Evolutionary conservation across 2,329 filamentous ascomycete species (phyloP), one percentile per base, ranked within the genome.

Genomic region (Massarina eburnea): DNA sequence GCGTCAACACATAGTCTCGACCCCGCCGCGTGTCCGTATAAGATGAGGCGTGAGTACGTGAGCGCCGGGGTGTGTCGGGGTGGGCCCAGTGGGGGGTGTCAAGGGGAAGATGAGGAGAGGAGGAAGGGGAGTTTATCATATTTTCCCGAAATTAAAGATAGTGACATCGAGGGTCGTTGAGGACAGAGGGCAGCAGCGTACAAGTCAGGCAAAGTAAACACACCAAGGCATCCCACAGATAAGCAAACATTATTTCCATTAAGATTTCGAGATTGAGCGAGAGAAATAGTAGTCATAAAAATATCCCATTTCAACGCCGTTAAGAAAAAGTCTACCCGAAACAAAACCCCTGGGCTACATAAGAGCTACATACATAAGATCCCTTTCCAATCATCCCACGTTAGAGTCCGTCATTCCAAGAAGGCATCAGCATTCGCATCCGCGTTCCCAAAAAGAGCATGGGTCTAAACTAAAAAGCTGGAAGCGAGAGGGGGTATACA

Each of bases 1-100:
- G 62, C 62, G 0, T 17, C 36, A 2, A 21, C 34, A 22, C 56
- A 65, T 34, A 40, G 41, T 26, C 41, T 63, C 26, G 42, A 49
- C 9, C 58, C 59, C 8, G 19, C 27, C 1, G 24, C 34, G 1
- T 67, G 63, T 52, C 61, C 63, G n/a, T 53, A 52, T 8, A 51
- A 61, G 18, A 66, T 61, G 60, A 55, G 53, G 37, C 38, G 54
- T 26, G 27, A 24, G 19, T 27, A 45, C 5, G 46, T 44, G 6
- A 41, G 29, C 0, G 21, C 27, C 2, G 42, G 19, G 9, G 8
- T 39, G 4, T 62, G 58, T 19, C 39, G 21, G 49, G 39, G 24
- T 59, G 58, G 38, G n/a, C n/a, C n/a, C n/a, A n/a, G n/a, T n/a
- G n/a, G n/a, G n/a, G n/a, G n/a, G n/a, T n/a, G n/a, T n/a, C n/a